phyloP scores from a whole-genome alignment of 164 flowering plant species.

The Santalum album region DNA sequence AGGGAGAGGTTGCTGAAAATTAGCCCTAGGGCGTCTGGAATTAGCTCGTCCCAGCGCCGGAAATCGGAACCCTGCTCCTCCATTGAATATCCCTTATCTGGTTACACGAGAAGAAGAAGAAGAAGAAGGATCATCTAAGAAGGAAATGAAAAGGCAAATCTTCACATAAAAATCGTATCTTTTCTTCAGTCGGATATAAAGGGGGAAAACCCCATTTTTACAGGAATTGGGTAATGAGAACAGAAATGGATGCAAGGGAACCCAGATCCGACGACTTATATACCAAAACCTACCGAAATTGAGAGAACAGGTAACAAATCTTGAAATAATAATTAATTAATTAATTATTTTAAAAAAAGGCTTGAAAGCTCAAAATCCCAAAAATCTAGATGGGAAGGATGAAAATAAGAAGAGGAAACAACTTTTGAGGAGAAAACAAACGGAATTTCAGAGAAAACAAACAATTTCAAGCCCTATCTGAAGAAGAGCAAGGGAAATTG shows the following conservation, averaged over 20 bases:
- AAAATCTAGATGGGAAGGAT: background rate
- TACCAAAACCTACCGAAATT: too few relatives aligned
- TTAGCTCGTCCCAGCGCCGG: constrained; percentile 67
- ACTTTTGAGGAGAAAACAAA: background rate
- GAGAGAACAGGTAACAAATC: too few relatives aligned
- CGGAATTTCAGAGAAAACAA: background rate
- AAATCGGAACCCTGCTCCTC: constrained; percentile 33
- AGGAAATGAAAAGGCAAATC: background rate
- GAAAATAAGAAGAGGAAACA: background rate
- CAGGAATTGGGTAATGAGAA: too few relatives aligned
- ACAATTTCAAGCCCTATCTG: background rate
- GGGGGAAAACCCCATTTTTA: too few relatives aligned
- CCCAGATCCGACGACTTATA: too few relatives aligned
- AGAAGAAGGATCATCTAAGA: background rate
- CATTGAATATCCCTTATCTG: constrained; percentile 22
- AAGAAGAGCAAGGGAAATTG: background rate
- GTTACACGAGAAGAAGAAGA: background rate
- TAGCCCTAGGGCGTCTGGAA: constrained; percentile 72
- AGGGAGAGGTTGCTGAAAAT: constrained; percentile 68
- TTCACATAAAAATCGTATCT: too few relatives aligned
- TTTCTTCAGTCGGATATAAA: too few relatives aligned
- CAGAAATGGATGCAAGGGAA: too few relatives aligned
- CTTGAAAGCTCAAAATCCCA: background rate
- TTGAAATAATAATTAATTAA: too few relatives aligned
- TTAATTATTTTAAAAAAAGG: too few relatives aligned